Evolutionary conservation across 129 eudicot genomes (phyloP).

Genomic region (Gnaphalium uliginosum): DNA sequence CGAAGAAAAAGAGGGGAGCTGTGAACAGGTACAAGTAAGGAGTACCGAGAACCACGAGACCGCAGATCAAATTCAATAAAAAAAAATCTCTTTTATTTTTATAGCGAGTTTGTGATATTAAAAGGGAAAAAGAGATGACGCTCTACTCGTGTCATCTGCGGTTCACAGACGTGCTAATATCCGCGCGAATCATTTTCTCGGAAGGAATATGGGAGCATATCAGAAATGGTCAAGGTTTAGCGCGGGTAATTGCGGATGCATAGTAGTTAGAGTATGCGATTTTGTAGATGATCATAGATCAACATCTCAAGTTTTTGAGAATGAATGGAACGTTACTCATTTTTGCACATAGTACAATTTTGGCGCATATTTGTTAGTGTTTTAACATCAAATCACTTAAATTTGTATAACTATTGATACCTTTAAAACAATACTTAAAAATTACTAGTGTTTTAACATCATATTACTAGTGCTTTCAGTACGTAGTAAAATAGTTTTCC

Average conservation of each 20-base stretch:
- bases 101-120: too few species aligned
- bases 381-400: background rate
- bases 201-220: background rate
- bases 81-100: background rate
- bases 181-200: background rate
- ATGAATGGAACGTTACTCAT: conserved; percentile 9
- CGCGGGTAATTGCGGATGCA: conserved; percentile 27
- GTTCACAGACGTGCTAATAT: too few species aligned
- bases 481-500: too few species aligned
- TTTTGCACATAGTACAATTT: conserved; percentile 8
- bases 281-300: conserved; percentile 25
- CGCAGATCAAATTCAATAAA: background rate
- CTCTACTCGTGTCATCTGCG: too few species aligned
- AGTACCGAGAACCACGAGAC: conserved; percentile 24
- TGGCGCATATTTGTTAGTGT: background rate
- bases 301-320: conserved; percentile 26
- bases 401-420: too few species aligned
- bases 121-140: too few species aligned
- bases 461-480: too few species aligned
- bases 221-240: conserved; percentile 15
- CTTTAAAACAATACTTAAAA: too few species aligned
- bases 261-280: conserved; percentile 21
- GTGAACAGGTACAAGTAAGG: conserved; percentile 32
- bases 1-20: conserved; percentile 26
- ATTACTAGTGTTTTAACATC: too few species aligned